Conservation (phyloP, 768 basidiomycete species). For the Hemileccinum rubropunctum region DNA sequence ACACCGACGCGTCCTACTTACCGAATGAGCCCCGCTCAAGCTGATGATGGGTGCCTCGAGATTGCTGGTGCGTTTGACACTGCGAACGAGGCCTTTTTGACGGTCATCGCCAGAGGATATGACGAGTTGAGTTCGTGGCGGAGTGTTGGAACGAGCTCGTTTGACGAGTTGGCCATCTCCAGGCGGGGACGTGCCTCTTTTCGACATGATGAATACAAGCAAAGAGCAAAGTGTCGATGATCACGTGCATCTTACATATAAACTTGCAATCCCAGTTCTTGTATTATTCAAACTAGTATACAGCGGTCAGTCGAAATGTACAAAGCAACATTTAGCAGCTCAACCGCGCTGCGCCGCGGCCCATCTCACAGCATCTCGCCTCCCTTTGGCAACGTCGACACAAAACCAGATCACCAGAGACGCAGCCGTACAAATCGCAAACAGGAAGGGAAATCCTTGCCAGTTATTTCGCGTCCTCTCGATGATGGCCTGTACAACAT, state of each 20-base stretch:
- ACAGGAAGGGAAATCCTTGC: conserved; percentile 84
- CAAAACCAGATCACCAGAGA: conserved; percentile 77
- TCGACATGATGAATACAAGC: conserved; percentile 51
- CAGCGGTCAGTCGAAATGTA: no score
- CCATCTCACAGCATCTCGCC: conserved; percentile 60
- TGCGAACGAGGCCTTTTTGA: conserved; percentile 77
- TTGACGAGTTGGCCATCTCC: conserved; percentile 56
- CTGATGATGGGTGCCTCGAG: conserved; percentile 94
- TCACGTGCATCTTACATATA: no score
- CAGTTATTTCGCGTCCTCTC: conserved; percentile 69
- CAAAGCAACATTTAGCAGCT: neutral
- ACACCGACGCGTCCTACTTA: conserved; percentile 38
- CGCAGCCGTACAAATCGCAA: conserved; percentile 64
- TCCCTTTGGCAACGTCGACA: conserved; percentile 61
- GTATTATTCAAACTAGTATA: neutral
- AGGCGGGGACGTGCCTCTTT: conserved; percentile 63
- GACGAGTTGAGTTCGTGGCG: conserved; percentile 64
- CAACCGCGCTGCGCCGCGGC: conserved; percentile 34
- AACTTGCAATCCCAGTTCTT: no score
- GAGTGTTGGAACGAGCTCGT: conserved; percentile 48
- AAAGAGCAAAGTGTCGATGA: neutral
- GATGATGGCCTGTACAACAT: conserved; percentile 83
- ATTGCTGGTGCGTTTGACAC: conserved; percentile 87
- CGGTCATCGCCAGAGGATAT: conserved; percentile 74
- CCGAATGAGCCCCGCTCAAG: conserved; percentile 81